Conservation (phyloP, 2,329 filamentous ascomycete species). For the Colletotrichum tofieldiae region DNA sequence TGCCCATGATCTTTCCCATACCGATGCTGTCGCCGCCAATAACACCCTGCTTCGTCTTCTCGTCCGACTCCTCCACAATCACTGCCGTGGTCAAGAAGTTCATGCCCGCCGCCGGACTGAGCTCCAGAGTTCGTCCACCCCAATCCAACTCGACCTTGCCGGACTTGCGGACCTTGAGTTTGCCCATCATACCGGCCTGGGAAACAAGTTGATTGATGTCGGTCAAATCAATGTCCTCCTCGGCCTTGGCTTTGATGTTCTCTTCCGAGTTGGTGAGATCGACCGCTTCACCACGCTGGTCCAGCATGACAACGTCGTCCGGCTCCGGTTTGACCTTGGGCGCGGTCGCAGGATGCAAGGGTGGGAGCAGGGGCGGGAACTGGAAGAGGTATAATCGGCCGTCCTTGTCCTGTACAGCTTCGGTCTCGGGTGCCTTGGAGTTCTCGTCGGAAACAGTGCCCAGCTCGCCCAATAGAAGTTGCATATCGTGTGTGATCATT, state of each 20-base stretch:
- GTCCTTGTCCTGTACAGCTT: constrained; percentile 49
- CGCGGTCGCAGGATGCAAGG: constrained; percentile 58
- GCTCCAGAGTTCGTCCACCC: constrained; percentile 70
- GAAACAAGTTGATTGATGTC: constrained; percentile 58
- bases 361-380: constrained; percentile 74
- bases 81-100: constrained; percentile 73
- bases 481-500: constrained; percentile 57
- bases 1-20: constrained; percentile 76
- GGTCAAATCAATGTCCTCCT: constrained; percentile 49
- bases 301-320: constrained; percentile 56
- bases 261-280: constrained; percentile 58
- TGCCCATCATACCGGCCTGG: constrained; percentile 73
- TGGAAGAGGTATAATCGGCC: constrained; percentile 76
- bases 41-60: constrained; percentile 62
- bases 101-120: constrained; percentile 67
- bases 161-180: constrained; percentile 73
- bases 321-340: constrained; percentile 61
- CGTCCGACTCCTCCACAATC: constrained; percentile 71
- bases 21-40: constrained; percentile 68
- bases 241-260: constrained; percentile 44
- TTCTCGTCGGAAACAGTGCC: constrained; percentile 51
- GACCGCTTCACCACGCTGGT: constrained; percentile 53
- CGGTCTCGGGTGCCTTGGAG: constrained; percentile 45
- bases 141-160: constrained; percentile 75
- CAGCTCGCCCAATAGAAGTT: constrained; percentile 61